phyloP scores from a whole-genome alignment of 139 green algal genomes.

The Edaphochlamys debaryana region DNA sequence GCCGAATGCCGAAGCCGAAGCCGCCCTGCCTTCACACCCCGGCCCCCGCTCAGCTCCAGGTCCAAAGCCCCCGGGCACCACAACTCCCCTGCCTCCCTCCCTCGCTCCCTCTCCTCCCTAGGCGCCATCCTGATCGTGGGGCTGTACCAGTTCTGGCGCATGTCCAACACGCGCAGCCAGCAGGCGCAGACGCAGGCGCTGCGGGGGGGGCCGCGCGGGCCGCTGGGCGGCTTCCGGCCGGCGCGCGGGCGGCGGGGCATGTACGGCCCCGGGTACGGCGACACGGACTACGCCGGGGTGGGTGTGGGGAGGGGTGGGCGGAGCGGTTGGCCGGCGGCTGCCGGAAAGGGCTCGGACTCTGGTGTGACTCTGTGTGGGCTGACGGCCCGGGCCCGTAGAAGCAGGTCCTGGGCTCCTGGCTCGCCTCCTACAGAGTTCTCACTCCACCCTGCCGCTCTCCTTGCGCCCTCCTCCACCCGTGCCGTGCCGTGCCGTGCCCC shows the following conservation, averaged over 20 bases:
- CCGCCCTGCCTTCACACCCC: too few relatives aligned
- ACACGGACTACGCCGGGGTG: not conserved
- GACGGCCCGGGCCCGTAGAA: not conserved
- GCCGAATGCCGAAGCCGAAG: too few relatives aligned
- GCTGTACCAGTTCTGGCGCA: conserved; percentile 37
- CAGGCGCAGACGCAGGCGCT: not conserved
- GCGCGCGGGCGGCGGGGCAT: not conserved
- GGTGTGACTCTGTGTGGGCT: too few relatives aligned
- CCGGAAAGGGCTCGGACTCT: too few relatives aligned
- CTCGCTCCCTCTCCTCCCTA: not conserved
- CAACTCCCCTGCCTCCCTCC: not conserved
- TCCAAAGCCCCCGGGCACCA: too few relatives aligned
- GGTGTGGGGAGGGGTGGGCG: not conserved
- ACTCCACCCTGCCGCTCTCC: too few relatives aligned
- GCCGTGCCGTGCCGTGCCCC: too few relatives aligned
- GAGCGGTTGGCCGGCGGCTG: too few relatives aligned
- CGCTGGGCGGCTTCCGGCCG: not conserved
- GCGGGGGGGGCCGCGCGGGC: not conserved
- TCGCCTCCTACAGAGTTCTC: too few relatives aligned
- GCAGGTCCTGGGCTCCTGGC: too few relatives aligned
- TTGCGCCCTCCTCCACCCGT: too few relatives aligned
- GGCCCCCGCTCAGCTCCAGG: too few relatives aligned
- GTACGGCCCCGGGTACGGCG: not conserved
- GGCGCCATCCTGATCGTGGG: conserved; percentile 26
- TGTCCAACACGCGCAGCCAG: not conserved